Evolutionary conservation across 2,329 filamentous ascomycete species (phyloP), one percentile per base, ranked within the genome.

Genomic region (Aspergillus sp.): DNA sequence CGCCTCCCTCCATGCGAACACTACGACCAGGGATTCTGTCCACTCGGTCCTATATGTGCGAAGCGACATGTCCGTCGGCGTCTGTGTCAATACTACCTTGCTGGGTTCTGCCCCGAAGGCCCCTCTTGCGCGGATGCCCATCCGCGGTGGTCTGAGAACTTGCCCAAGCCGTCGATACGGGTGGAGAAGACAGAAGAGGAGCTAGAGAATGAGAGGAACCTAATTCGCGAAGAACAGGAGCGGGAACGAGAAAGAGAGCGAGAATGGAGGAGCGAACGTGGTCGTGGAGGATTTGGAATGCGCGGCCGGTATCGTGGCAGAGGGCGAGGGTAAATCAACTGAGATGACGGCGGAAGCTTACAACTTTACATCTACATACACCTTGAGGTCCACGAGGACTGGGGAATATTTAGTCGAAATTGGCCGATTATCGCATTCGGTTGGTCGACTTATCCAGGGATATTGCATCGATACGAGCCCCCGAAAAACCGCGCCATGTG

Each of bases 1-100:
- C 88, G 91, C 69, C 80, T 91, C 66, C 90, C 87, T 24, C 87
- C 90, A 1, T 96, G 92, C 68, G 90, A 91, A 62, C 90, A 96
- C 76, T 99, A 97, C 79, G 92, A 97, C 61, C 87, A 89, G 65
- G 95, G 95, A 2, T 98, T 98, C 79, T 99, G 95, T 69, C 91
- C 91, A 17, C 83, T 98, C 9, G 95, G 95, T 0, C 92, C 93
- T 1, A 78, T 85, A 58, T 99, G 95, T 75, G 86, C 89, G 22
- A 92, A 96, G 77, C 90, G 93, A 65, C 95, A 99, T 76, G 88
- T 96, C 56, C 85, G 92, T 58, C 87, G 90, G 62, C 87, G 84
- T 63, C 74, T 96, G 6, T 99, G 95, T 71, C 81, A 81, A 1
- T 96, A 89, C 73, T 99, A 96, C 71, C 80, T 98, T 15, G 91